Conservation (phyloP, 257 asterid species). For the Solanum arcanum region DNA sequence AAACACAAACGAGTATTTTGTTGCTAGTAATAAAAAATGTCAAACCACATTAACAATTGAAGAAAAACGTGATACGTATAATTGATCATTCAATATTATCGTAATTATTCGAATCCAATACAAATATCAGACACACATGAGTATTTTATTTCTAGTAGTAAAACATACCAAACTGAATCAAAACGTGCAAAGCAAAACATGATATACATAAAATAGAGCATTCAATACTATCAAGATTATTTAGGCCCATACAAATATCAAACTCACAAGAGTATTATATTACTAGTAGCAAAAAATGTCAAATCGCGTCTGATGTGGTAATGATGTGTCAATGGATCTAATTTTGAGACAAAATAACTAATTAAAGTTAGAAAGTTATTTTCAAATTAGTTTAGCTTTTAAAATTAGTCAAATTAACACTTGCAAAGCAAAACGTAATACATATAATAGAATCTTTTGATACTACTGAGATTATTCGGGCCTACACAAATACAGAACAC, state of each 20-base stretch:
- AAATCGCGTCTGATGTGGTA: no score
- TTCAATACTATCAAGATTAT: background rate
- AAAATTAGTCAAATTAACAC: no score
- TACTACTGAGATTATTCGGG: background rate
- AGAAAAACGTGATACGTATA: background rate
- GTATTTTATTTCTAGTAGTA: background rate
- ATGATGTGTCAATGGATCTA: background rate
- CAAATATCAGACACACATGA: accelerated
- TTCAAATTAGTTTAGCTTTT: background rate
- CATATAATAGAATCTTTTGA: no score
- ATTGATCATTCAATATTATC: no score
- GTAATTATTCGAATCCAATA: no score
- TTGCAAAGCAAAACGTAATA: background rate
- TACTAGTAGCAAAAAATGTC: background rate
- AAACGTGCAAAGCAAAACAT: background rate
- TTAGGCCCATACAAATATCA: background rate
- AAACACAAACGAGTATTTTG: no score
- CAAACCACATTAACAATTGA: background rate
- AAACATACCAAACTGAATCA: background rate
- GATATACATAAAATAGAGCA: no score
- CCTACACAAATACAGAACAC: background rate
- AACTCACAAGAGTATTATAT: background rate
- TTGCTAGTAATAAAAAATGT: background rate
- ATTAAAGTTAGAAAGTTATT: background rate
- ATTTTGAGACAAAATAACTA: background rate